phyloP scores from a whole-genome alignment of 2,329 filamentous ascomycete species.

The Sphaerulina populicola region DNA sequence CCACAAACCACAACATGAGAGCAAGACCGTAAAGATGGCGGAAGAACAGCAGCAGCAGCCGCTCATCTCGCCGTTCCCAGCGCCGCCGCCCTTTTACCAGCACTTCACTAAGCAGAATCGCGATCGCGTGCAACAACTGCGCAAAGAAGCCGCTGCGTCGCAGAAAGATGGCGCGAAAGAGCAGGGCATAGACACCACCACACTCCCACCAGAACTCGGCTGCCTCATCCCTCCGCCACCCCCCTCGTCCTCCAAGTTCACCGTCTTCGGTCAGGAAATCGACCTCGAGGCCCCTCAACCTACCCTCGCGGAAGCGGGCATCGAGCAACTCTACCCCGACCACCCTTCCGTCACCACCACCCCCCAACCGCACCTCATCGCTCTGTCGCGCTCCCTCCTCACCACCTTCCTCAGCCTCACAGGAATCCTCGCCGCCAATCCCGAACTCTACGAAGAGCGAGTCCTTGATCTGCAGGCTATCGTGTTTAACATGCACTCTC shows the following conservation, averaged over 20 bases:
- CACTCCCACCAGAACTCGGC: slow-evolving; percentile 61
- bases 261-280: slow-evolving; percentile 63
- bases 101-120: slow-evolving; percentile 74
- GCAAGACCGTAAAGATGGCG: slow-evolving; percentile 45
- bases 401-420: slow-evolving; percentile 82
- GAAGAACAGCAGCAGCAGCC: slow-evolving; percentile 38
- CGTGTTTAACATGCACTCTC: slow-evolving; percentile 83
- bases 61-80: slow-evolving; percentile 60
- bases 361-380: slow-evolving; percentile 48
- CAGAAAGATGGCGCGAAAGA: slow-evolving; percentile 19
- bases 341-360: slow-evolving; percentile 36
- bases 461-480: slow-evolving; percentile 70
- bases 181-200: slow-evolving; percentile 28
- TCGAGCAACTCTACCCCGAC: slow-evolving; percentile 60
- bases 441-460: slow-evolving; percentile 58
- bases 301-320: slow-evolving; percentile 60
- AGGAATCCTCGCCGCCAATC: slow-evolving; percentile 60
- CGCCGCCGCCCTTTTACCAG: slow-evolving; percentile 83
- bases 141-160: slow-evolving; percentile 22
- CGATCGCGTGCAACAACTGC: slow-evolving; percentile 42
- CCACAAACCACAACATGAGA: background rate
- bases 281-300: slow-evolving; percentile 54
- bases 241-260: slow-evolving; percentile 61
- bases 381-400: slow-evolving; percentile 77
- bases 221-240: slow-evolving; percentile 74